phyloP scores from a whole-genome alignment of 352 stramenopile species.

The Phytophthora quininea region DNA sequence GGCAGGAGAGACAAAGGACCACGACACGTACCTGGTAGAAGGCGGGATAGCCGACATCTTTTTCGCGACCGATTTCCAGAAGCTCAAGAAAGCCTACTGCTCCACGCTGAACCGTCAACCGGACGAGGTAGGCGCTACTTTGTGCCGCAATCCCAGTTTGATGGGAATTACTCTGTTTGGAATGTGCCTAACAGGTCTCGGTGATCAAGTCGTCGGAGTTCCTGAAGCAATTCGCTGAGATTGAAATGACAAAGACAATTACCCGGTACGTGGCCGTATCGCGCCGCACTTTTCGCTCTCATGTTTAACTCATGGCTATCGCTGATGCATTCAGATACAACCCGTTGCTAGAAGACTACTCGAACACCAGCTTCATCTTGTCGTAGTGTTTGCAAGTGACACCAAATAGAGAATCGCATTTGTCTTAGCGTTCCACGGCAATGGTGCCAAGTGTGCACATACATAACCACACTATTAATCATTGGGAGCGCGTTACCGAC shows the following conservation, averaged over 20 bases:
- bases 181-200: no score
- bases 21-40: slow-evolving; percentile 89
- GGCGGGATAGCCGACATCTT: slow-evolving; percentile 91
- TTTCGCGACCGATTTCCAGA: slow-evolving; percentile 89
- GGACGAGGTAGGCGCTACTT: slow-evolving; percentile 47
- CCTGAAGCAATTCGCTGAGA: slow-evolving; percentile 81
- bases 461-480: no score
- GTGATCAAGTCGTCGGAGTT: slow-evolving; percentile 86
- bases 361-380: slow-evolving; percentile 91
- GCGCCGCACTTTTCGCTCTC: slow-evolving; percentile 4
- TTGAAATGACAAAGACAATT: slow-evolving; percentile 83
- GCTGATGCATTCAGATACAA: slow-evolving; percentile 78
- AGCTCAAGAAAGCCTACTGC: slow-evolving; percentile 85
- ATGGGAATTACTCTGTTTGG: no score
- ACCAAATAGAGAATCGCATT: no score
- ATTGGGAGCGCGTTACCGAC: no score
- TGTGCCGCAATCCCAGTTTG: no score
- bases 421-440: no score
- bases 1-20: slow-evolving; percentile 72
- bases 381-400: slow-evolving; percentile 44
- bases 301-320: background rate
- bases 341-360: slow-evolving; percentile 89
- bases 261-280: slow-evolving; percentile 51
- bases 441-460: no score
- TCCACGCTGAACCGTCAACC: slow-evolving; percentile 54